Percentiles rank a stretch among this genome's conserved stretches.
These are phyloP conservation scores for Globisporangium middletonii DNA, from an alignment of 352 stramenopile species.

Conservation along the genomic window DNA sequence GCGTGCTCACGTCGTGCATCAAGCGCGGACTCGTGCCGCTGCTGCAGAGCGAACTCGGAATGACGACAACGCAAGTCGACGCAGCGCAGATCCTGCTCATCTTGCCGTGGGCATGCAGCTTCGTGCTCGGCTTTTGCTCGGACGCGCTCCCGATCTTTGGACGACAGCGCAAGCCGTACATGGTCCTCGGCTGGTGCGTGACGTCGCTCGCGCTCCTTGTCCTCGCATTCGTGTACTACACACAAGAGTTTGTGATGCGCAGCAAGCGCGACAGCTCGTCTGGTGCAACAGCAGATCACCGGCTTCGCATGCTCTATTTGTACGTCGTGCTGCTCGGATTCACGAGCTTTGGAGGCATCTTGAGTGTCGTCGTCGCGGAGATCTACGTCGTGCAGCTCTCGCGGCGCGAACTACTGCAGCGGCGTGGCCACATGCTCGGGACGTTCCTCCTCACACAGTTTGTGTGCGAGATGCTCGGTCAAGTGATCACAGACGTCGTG, in stretches of 20 bases:
- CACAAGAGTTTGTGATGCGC: constrained; percentile 33
- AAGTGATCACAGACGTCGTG: constrained; percentile 35
- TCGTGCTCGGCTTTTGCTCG: constrained; percentile 45
- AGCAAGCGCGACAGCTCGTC: constrained; percentile 15
- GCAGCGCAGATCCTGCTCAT: constrained; percentile 29
- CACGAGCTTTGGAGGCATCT: constrained; percentile 40
- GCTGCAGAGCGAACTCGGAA: constrained; percentile 30
- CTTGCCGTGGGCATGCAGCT: constrained; percentile 44
- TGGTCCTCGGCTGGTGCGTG: constrained; percentile 42
- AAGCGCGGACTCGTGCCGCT: constrained; percentile 35
- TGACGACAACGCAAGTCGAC: constrained; percentile 27
- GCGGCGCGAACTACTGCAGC: constrained; percentile 30
- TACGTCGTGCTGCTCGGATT: constrained; percentile 41
- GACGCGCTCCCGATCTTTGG: constrained; percentile 40
- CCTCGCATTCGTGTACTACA: constrained; percentile 50
- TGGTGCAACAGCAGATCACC: constrained; percentile 4
- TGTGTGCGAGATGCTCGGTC: constrained; percentile 34
- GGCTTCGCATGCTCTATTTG: constrained; percentile 25
- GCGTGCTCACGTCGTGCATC: constrained; percentile 25
- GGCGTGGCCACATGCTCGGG: constrained; percentile 30
- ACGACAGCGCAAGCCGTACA: constrained; percentile 47
- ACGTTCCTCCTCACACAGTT: constrained; percentile 51
- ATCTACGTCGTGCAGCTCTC: constrained; percentile 56
- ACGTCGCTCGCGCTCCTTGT: constrained; percentile 36
- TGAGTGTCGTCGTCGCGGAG: constrained; percentile 42